These are phyloP conservation scores for Leccinum ochraceum DNA, from an alignment of 768 basidiomycete species.

Conservation along the genomic window DNA sequence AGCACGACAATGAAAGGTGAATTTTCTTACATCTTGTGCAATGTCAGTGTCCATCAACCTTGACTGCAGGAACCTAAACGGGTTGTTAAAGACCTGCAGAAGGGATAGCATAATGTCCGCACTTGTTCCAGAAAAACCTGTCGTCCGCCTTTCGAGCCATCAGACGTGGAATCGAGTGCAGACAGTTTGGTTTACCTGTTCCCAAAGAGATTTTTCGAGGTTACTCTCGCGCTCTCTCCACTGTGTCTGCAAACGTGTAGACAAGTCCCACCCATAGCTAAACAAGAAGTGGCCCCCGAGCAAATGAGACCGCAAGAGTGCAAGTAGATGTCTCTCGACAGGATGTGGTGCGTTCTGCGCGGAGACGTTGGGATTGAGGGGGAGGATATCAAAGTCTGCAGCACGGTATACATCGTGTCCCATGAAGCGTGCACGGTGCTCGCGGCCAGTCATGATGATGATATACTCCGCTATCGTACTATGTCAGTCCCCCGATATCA, in stretches of 20 bases:
- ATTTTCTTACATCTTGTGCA: constrained; percentile 61
- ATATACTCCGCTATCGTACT: constrained; percentile 81
- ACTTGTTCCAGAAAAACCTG: constrained; percentile 98
- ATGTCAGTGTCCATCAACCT: constrained; percentile 59
- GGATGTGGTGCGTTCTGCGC: constrained; percentile 73
- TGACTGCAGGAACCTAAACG: constrained; percentile 51
- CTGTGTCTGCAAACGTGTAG: constrained; percentile 84
- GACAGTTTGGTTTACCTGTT: constrained; percentile 54
- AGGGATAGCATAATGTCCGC: not conserved
- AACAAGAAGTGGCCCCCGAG: constrained; percentile 81
- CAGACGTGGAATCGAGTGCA: constrained; percentile 3
- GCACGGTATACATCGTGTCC: constrained; percentile 88
- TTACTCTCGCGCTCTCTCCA: constrained; percentile 56
- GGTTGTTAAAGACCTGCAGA: constrained; percentile 6
- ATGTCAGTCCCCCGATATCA: not conserved
- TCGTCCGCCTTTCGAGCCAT: constrained; percentile 75
- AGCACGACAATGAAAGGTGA: not conserved
- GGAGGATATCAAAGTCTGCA: constrained; percentile 89
- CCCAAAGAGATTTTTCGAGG: constrained; percentile 64
- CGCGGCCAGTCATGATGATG: constrained; percentile 82
- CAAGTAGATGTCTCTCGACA: constrained; percentile 85
- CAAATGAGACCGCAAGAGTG: constrained; percentile 84
- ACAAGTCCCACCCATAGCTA: constrained; percentile 89
- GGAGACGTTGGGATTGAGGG: constrained; percentile 72
- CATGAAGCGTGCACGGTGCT: constrained; percentile 75